Conservation (phyloP, 257 asterid genomes). For the Buddleja alternifolia region DNA sequence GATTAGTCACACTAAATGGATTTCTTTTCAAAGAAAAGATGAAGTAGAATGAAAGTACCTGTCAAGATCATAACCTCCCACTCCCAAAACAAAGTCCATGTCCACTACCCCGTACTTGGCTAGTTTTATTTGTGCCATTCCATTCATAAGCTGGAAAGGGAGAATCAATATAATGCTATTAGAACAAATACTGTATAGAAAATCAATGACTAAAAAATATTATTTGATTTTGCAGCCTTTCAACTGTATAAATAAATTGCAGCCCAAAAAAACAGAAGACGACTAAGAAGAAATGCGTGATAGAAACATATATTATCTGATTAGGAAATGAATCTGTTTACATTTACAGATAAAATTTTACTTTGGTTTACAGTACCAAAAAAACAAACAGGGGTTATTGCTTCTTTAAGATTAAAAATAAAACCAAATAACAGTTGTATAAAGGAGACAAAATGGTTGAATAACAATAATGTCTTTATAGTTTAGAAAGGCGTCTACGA, state of each 20-base stretch:
- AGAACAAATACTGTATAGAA: neutral
- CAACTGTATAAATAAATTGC: constrained; percentile 2
- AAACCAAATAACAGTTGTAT: no score
- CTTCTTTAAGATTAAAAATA: no score
- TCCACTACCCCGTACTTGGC: constrained; percentile 82
- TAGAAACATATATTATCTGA: neutral
- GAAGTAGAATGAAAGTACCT: constrained; percentile 47
- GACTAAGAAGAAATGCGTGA: neutral
- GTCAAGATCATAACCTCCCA: constrained; percentile 98
- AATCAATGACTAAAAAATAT: neutral
- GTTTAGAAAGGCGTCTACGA: neutral
- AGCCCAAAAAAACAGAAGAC: neutral
- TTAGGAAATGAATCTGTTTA: neutral
- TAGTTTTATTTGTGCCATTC: constrained; percentile 76
- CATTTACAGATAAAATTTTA: neutral
- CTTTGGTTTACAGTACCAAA: neutral
- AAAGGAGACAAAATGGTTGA: no score
- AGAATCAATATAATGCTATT: constrained; percentile 22
- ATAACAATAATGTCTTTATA: neutral
- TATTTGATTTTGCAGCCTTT: constrained; percentile 5
- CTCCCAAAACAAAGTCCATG: constrained; percentile 95
- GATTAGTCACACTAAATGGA: neutral
- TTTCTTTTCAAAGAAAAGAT: neutral
- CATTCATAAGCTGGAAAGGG: constrained; percentile 76
- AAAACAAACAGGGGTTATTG: no score